These are phyloP conservation scores for Tinospora cordifolia DNA, from an alignment of 164 flowering plant species.

Conservation along the genomic window DNA sequence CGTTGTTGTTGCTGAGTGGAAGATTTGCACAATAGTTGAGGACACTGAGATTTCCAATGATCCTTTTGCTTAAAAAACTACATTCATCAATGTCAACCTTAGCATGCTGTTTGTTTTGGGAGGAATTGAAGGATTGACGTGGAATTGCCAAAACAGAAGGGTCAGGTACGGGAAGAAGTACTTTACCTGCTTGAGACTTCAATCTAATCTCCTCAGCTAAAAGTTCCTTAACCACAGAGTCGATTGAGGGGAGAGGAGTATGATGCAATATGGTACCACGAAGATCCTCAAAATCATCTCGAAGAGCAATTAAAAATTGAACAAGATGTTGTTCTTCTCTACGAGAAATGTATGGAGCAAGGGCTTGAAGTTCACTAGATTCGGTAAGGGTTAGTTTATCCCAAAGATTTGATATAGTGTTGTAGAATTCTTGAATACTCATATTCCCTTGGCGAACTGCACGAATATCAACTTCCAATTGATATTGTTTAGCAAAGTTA, in stretches of 20 bases:
- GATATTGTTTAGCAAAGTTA: slow-evolving; percentile 2
- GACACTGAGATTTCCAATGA: neutral
- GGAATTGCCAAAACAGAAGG: too few species aligned
- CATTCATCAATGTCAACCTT: neutral
- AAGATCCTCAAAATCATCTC: neutral
- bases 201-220: slow-evolving; percentile 6
- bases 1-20: neutral
- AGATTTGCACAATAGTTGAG: too few species aligned
- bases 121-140: too few species aligned
- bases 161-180: neutral
- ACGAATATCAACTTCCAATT: slow-evolving; percentile 3
- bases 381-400: slow-evolving; percentile 1
- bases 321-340: neutral
- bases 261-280: neutral
- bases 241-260: neutral
- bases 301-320: slow-evolving; percentile 6
- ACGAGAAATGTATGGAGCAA: neutral
- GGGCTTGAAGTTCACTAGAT: neutral
- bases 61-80: too few species aligned
- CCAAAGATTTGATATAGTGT: slow-evolving; percentile 4
- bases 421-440: slow-evolving; percentile 7
- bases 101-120: too few species aligned
- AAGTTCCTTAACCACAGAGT: slow-evolving; percentile 5
- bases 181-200: neutral
- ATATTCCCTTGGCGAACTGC: neutral